phyloP scores from a whole-genome alignment of 2,329 filamentous ascomycete genomes.

The Ceratocystiopsis sp. region DNA sequence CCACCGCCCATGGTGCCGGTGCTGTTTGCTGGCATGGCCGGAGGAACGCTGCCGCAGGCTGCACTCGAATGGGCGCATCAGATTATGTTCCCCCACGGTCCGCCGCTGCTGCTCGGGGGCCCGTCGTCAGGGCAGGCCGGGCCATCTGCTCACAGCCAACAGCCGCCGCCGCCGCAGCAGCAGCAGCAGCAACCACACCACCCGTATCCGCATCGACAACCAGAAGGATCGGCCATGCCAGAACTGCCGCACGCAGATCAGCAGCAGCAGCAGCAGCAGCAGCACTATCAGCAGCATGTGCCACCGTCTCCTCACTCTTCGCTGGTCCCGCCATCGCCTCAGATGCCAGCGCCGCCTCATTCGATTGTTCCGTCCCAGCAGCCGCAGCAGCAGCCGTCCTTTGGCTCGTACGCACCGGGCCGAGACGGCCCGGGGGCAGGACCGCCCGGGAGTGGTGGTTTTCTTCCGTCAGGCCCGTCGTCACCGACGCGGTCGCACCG shows the following conservation, averaged over 20 bases:
- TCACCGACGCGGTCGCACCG: constrained; percentile 34
- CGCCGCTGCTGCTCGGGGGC: background rate
- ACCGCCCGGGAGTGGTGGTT: constrained; percentile 19
- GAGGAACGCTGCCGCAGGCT: constrained; percentile 40
- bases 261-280: constrained; percentile 11
- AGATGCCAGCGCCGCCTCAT: background rate
- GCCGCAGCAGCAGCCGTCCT: constrained; percentile 28
- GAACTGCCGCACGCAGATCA: constrained; percentile 36
- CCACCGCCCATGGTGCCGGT: constrained; percentile 59
- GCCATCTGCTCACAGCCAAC: constrained; percentile 22
- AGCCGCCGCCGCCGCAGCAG: constrained; percentile 33
- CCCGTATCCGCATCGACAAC: background rate
- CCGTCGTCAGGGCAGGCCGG: constrained; percentile 12
- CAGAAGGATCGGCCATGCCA: constrained; percentile 14
- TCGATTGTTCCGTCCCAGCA: constrained; percentile 18
- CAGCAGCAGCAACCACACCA: constrained; percentile 37
- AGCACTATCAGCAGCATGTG: constrained; percentile 2
- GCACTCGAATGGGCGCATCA: constrained; percentile 54
- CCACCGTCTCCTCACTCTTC: background rate
- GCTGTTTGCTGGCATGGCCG: constrained; percentile 57
- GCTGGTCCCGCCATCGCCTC: background rate
- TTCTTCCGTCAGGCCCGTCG: too few relatives aligned
- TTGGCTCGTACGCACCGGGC: constrained; percentile 24
- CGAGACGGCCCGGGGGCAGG: constrained; percentile 10
- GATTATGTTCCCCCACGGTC: constrained; percentile 32